Percentiles rank a stretch among this genome's conserved stretches.
These are phyloP conservation scores for Salix exigua DNA, from an alignment of 345 rosid genomes.

Conservation along the genomic window DNA sequence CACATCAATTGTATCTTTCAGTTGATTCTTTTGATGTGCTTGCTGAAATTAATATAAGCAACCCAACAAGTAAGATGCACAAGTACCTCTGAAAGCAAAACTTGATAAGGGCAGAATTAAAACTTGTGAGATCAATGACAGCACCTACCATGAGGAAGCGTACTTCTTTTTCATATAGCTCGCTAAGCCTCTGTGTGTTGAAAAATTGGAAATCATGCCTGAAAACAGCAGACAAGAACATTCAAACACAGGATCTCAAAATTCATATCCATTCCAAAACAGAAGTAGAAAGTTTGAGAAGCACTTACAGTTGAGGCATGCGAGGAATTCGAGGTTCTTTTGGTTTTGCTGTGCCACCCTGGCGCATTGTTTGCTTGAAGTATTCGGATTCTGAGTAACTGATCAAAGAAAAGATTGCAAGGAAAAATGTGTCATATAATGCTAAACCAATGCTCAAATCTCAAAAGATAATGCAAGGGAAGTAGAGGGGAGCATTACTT, in stretches of 20 bases:
- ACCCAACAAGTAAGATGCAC: not conserved
- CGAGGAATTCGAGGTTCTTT: conserved; percentile 98
- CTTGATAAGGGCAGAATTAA: conserved; percentile 2
- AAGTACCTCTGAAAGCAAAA: not conserved
- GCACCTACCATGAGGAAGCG: conserved; percentile 84
- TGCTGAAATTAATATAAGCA: conserved; percentile 46
- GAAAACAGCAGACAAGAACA: conserved; percentile 17
- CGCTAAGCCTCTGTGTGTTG: conserved; percentile 89
- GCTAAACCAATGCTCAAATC: not conserved
- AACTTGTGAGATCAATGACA: not conserved
- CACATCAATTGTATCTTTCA: conserved; percentile 88
- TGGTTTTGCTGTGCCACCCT: conserved; percentile 89
- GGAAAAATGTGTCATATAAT: not conserved
- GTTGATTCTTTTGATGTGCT: conserved; percentile 95
- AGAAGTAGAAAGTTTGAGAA: conserved; percentile 4
- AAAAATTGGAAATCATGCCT: conserved; percentile 99
- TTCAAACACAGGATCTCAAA: conserved; percentile 3
- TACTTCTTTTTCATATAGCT: conserved; percentile 97
- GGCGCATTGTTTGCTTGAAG: conserved; percentile 94
- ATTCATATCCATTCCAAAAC: not conserved
- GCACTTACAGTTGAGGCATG: conserved; percentile 90
- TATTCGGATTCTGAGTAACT: conserved; percentile 97
- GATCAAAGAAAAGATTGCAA: conserved; percentile 6
- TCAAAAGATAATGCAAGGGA: not conserved
- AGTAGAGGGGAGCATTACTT: conserved; percentile 46